A percentile compares a stretch with the other conserved stretches of the same genome.
Evolutionary conservation across 2,329 filamentous ascomycete species (phyloP).

Genomic region (Sarocladium brachiariae): DNA sequence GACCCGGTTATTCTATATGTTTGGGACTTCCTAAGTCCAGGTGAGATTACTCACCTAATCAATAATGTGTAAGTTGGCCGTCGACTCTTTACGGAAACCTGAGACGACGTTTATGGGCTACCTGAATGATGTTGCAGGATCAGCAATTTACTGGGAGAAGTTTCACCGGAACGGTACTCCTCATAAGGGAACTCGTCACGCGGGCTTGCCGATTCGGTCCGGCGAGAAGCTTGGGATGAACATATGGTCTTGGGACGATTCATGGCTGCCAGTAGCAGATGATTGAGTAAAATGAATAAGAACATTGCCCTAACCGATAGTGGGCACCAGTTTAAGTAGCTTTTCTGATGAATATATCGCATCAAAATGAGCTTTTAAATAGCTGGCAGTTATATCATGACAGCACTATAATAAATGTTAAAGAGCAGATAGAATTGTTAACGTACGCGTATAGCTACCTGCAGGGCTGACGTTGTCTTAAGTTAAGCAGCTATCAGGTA

Average conservation of each 20-base stretch:
- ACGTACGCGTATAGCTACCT: background rate
- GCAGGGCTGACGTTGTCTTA: background rate
- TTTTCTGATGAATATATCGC: background rate
- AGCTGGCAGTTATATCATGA: background rate
- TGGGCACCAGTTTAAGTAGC: background rate
- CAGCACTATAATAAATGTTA: background rate
- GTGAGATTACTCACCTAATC: background rate
- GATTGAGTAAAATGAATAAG: background rate
- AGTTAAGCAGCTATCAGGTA: background rate
- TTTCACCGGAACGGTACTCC: background rate
- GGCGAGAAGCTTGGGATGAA: background rate
- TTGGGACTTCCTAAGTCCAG: background rate
- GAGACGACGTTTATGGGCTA: background rate
- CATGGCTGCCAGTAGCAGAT: background rate
- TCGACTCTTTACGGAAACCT: background rate
- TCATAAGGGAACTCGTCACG: background rate
- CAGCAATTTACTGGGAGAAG: background rate
- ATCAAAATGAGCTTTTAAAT: background rate
- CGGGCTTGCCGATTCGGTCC: background rate
- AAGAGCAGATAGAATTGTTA: background rate
- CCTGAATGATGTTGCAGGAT: background rate
- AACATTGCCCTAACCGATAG: background rate
- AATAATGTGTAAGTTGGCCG: background rate
- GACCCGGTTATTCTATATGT: background rate
- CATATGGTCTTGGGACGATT: background rate